phyloP scores from a whole-genome alignment of 2,329 filamentous ascomycete species.

The Colletotrichum falcatum region DNA sequence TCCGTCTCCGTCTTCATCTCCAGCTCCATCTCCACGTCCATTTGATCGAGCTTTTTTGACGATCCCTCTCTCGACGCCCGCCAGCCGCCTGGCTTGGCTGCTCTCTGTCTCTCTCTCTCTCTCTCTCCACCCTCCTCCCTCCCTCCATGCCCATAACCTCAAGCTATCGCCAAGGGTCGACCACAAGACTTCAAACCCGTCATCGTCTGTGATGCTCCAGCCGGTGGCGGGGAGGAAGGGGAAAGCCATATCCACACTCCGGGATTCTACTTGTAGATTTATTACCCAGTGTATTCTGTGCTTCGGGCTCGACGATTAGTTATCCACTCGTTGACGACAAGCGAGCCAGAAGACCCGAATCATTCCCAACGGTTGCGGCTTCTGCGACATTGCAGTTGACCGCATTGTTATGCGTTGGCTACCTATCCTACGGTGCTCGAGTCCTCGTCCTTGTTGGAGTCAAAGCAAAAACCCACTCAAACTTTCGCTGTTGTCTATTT shows the following conservation, averaged over 20 bases:
- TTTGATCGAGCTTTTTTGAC: conserved; percentile 35
- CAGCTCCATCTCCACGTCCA: conserved; percentile 2
- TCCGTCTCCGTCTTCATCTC: neutral
- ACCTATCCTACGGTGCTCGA: neutral
- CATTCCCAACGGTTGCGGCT: neutral
- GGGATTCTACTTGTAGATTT: neutral
- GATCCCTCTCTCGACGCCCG: conserved; percentile 14
- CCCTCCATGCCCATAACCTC: neutral
- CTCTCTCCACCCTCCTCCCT: neutral
- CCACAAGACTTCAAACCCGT: conserved; percentile 27
- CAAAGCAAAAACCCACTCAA: neutral
- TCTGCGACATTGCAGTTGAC: neutral
- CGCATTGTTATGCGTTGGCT: neutral
- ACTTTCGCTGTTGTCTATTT: conserved; percentile 3
- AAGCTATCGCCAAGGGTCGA: conserved; percentile 18
- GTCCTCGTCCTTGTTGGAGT: neutral
- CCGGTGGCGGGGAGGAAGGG: neutral
- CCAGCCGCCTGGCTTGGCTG: conserved; percentile 1
- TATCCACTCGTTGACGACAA: neutral
- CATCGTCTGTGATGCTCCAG: conserved; percentile 10
- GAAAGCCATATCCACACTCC: neutral
- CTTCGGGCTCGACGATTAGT: neutral
- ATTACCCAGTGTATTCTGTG: neutral
- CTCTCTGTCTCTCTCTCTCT: too few species aligned
- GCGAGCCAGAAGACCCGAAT: neutral